Base-by-base conservation (phyloP, 2,329 filamentous ascomycete genomes). In the Fusarium chaquense region DNA sequence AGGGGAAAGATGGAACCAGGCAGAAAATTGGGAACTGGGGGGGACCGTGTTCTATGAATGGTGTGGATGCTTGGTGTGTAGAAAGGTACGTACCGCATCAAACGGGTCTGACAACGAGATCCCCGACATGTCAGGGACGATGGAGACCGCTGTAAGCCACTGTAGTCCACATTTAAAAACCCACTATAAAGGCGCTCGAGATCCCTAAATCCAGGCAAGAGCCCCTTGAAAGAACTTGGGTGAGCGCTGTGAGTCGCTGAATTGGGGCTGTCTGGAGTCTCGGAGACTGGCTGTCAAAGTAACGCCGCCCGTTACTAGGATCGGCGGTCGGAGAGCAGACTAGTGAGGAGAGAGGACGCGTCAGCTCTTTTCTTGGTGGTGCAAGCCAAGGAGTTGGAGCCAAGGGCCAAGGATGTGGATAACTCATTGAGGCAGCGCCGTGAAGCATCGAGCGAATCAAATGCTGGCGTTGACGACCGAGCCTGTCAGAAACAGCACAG, bases 11-110 rank as follows among this genome's bases (percentile, higher is more conserved):
- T 53, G 61, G 65, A 65, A 72, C 66, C 69, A 69, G 69, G 75
- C 71, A 70, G 70, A 64, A 63, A 69, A 58, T 53, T 65, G 54
- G 69, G 65, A 75, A 76, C 71, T 70, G 73, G 77, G 76, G 61
- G 72, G 68, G 47, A 56, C 52, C 61, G 70, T 71, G 69, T 68
- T 76, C 76, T 79, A 76, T 78, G 75, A 77, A 78, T 76, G 77
- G 73, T 72, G 74, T 70, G 72, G 72, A 53, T 75, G 76, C 75
- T 77, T 75, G 70, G 63, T 41, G 36, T 41, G 35, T 26, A 41
- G 26, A 41, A 41, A 24, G 60, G 67, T 65, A 70, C 67, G 67
- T 70, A 70, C 43, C 67, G 67, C 65, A 61, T 33, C 67, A 10
- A 35, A 54, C 38, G 65, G 67, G 58, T 41, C 65, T 43, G 35